Evolutionary conservation across 2,329 filamentous ascomycete genomes (phyloP).

Genomic region (Sclerotinia trifoliorum): DNA sequence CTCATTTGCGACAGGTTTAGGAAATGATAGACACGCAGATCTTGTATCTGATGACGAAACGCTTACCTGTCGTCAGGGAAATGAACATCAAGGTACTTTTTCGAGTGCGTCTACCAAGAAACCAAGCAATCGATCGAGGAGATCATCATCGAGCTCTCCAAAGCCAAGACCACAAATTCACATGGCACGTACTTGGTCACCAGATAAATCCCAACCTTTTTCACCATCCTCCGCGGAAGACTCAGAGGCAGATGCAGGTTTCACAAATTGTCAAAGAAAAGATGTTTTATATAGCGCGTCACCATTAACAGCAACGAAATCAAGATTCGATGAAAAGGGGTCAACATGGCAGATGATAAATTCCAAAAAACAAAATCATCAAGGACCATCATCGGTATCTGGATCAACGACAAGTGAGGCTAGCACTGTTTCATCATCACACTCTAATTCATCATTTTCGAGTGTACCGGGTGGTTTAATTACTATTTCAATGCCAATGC

Average conservation of each 20-base stretch:
- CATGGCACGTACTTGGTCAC: constrained; percentile 26
- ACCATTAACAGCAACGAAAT: constrained; percentile 27
- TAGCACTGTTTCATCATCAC: constrained; percentile 27
- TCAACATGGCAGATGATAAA: constrained; percentile 35
- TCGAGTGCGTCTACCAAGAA: constrained; percentile 13
- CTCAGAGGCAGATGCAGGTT: constrained; percentile 22
- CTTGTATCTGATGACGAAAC: constrained; percentile 22
- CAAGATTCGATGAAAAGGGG: constrained; percentile 27
- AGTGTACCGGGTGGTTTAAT: background rate
- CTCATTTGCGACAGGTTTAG: constrained; percentile 30
- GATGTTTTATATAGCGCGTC: background rate
- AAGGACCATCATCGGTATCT: constrained; percentile 23
- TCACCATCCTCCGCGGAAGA: constrained; percentile 28
- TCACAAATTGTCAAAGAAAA: background rate
- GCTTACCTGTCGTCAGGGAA: background rate
- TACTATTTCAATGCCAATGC: background rate
- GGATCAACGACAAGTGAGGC: constrained; percentile 24
- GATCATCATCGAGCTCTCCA: constrained; percentile 17
- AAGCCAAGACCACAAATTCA: constrained; percentile 15
- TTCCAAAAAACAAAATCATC: constrained; percentile 15
- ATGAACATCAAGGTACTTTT: constrained; percentile 12
- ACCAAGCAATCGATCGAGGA: background rate
- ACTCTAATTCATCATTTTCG: constrained; percentile 23
- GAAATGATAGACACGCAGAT: constrained; percentile 31
- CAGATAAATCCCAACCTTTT: constrained; percentile 31